phyloP scores from a whole-genome alignment of 2,329 filamentous ascomycete species.

The Penicillium sclerotigenum region DNA sequence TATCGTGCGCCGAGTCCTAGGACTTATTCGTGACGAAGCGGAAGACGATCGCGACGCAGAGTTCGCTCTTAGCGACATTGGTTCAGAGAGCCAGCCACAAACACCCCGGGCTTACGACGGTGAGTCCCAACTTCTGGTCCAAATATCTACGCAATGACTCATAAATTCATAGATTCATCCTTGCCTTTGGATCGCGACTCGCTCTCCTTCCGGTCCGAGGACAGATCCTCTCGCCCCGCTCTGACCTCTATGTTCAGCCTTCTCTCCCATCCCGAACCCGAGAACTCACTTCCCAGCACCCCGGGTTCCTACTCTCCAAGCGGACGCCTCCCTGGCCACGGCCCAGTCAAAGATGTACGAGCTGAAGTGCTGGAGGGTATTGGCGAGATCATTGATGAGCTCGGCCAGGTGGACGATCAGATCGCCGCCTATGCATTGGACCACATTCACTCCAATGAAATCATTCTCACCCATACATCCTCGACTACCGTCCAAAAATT shows the following conservation, averaged over 20 bases:
- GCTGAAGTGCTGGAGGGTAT: conserved; percentile 93
- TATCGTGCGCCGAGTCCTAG: conserved; percentile 84
- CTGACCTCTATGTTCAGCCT: conserved; percentile 81
- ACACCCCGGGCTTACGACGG: conserved; percentile 41
- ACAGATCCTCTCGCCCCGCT: conserved; percentile 53
- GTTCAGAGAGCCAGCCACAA: conserved; percentile 51
- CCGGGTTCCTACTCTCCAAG: conserved; percentile 36
- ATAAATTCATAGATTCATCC: conserved; percentile 26
- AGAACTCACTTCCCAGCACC: conserved; percentile 41
- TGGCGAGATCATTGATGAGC: conserved; percentile 91
- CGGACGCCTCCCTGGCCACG: conserved; percentile 30
- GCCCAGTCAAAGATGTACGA: conserved; percentile 63
- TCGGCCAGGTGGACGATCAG: conserved; percentile 88
- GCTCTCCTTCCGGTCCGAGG: conserved; percentile 29
- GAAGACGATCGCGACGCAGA: conserved; percentile 71
- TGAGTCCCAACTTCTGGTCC: conserved; percentile 16
- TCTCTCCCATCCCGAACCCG: conserved; percentile 64
- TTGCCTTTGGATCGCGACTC: conserved; percentile 29
- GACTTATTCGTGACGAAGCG: conserved; percentile 86
- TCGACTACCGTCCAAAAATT: conserved; percentile 87
- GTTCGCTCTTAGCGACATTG: conserved; percentile 59
- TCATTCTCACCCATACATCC: conserved; percentile 84
- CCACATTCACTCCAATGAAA: conserved; percentile 89
- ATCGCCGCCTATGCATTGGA: conserved; percentile 85
- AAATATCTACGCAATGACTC: conserved; percentile 6